Evolutionary conservation across 192 early-diverging fungal species (phyloP).

Genomic region (Anaeromyces robustus): DNA sequence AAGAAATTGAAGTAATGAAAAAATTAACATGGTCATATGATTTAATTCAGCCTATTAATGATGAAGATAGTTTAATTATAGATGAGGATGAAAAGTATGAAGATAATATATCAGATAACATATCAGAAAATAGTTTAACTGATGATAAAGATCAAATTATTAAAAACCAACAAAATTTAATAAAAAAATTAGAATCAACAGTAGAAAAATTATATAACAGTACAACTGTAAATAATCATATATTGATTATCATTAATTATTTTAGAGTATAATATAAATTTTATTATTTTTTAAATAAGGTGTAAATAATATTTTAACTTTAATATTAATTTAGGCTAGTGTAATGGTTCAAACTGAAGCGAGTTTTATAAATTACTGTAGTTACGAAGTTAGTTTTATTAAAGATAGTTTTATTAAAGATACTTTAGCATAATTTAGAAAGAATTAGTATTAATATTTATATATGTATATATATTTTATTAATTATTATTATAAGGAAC

Average conservation of each 20-base stretch:
- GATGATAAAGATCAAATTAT: neutral
- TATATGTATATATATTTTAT: too few relatives aligned
- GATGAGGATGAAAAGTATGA: neutral
- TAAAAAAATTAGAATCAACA: neutral
- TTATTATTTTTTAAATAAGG: too few relatives aligned
- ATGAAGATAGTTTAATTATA: neutral
- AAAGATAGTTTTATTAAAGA: too few relatives aligned
- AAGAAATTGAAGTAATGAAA: neutral
- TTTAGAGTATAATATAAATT: too few relatives aligned
- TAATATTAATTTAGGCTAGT: neutral
- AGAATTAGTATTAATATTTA: too few relatives aligned
- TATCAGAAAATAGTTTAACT: neutral
- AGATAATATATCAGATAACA: neutral
- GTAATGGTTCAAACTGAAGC: neutral
- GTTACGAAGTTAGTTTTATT: too few relatives aligned
- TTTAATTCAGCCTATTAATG: neutral
- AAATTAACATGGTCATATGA: neutral
- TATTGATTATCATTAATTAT: too few relatives aligned
- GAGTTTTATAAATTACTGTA: neutral
- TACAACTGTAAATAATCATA: neutral
- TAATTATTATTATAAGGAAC: too few relatives aligned
- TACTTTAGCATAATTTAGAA: too few relatives aligned
- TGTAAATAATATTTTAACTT: too few relatives aligned
- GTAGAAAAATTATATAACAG: neutral
- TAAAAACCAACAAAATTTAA: neutral